Evolutionary conservation across 305 asterid species (phyloP), one percentile per base, ranked within the genome.

Genomic region (Fraxinus velutina): DNA sequence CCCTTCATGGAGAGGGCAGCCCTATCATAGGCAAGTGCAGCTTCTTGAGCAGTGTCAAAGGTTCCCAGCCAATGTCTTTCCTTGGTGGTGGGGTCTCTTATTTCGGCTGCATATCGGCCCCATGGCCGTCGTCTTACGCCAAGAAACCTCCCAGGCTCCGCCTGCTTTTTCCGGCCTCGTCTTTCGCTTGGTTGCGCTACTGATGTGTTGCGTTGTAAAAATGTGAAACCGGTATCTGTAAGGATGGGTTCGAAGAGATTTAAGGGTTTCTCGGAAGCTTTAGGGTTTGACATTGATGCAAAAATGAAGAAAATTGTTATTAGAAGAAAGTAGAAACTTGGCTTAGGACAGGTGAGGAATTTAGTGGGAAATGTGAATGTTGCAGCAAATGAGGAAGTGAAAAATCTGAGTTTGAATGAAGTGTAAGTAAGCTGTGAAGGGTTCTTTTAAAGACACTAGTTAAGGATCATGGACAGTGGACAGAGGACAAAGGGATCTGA

Each of bases 41-140:
- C 99, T 82, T 96, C 99, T 78, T 96, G 99, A 32, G 99, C 98
- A 21, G 99, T 94, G 86, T 96, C 99, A 76, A 92, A 96, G 0
- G 98, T 94, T 0, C 99, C 99, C 1, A 96, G 92, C 99, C 99
- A 96, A 78, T 96, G 98, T 36, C 97, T 80, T 76, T 96, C 99
- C 86, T 94, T 96, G 10, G 98, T 96, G 5, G 90, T 88, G 36
- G 98, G 99, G 85, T 96, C 97, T 50, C 97, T 84, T 2, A 96
- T 96, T 86, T 96, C 98, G 0, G 97, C 97, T 0, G 99, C 99
- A 29, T 92, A 96, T 0, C 99, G 89, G 29, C 99, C 98, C 99
- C 99, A 96, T 0, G 97, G 98, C 76, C 99, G 85, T 19, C 97
- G 81, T 5, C 99, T 64, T 0, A 94, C 99, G 0, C 99, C 99